Evolutionary conservation across 139 green algal genomes (phyloP), one percentile per base, ranked within the genome.

Genomic region (Chlorella sp.): DNA sequence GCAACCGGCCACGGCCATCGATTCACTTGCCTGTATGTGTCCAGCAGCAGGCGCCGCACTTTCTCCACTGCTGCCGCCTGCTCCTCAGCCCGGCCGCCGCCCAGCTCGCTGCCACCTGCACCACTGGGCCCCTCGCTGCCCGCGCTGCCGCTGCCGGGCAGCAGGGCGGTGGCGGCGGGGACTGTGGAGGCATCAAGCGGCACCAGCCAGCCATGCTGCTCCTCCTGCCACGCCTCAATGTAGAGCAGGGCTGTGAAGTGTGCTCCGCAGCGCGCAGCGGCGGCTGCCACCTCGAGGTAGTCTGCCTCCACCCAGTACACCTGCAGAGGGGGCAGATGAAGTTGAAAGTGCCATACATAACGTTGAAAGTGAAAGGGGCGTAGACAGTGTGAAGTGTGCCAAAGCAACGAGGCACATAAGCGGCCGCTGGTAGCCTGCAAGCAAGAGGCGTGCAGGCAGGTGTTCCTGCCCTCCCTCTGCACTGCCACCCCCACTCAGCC

Each of bases 181-280:
- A 60, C 51, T 60, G 51, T 23, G 15, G 51, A 60, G 65, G 65
- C 32, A 9, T 23, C 47, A 17, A 82, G 75, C 17, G 75, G 84
- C n/a, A 36, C 76, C 23, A 93, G 88, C 16, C 74, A 56, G 47
- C 89, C 91, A 39, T 88, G 85, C 65, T 80, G 73, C 38, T 85
- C 74, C 82, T 97, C 90, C 28, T 90, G 91, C 92, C 94, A 97
- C 44, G 92, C 78, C 74, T 96, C 91, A 0, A 93, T 70, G 76
- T 96, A 98, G 16, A 98, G 76, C 21, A 98, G 85, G 0, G 94
- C 93, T 13, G 90, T 96, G 80, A 96, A 94, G 81, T 89, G 86
- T 9, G 93, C 92, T 15, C 84, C 80, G 64, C 88, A 92, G 32
- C 74, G 26, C 36, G 93, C 79, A 0, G 94, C 91, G 21, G 94